Evolutionary conservation across 2,329 filamentous ascomycete genomes (phyloP), one percentile per base, ranked within the genome.

Genomic region (Teratosphaeria epicoccoides): DNA sequence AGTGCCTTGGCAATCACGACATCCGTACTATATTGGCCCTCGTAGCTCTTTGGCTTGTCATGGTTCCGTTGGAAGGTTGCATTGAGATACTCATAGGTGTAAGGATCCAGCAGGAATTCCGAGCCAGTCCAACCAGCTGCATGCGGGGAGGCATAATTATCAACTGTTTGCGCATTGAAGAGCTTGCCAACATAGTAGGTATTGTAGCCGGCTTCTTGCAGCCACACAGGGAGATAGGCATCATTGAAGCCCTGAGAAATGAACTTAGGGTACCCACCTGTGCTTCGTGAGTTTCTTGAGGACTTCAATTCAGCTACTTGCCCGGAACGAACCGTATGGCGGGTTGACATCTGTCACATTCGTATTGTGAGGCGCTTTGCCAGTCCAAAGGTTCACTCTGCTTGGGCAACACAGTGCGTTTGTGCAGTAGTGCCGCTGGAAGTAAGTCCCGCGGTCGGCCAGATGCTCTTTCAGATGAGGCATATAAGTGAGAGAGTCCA

Each of bases 161-260:
- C 60, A 2, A 77, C 71, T 5, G 23, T 56, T 23, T 85, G 82
- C 0, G 76, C 72, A 57, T 88, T 88, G 68, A 84, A 83, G 4
- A 87, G 71, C 62, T 88, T 88, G n/a, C 82, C 85, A 0, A 79
- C 80, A 59, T 87, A 88, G 61, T 85, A 87, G 0, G 84, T 87
- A 57, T 80, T 78, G 62, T 87, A 87, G 0, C 83, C 83, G 0
- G 77, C 79, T 3, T 77, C 65, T 57, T 86, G 81, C n/a, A 88
- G 67, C 83, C 84, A 88, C 0, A 87, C 64, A 0, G 84, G 84
- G 0, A 88, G 73, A 54, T 84, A 87, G 29, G 83, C 76, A 1
- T 82, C 75, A 52, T 87, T 85, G 54, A 80, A 74, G 0, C 84
- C 83, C 49, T 84, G 73, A 2, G 70, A 70, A 12, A 87, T 69